phyloP scores from a whole-genome alignment of 768 basidiomycete genomes.

The Rhizopogon sp. region DNA sequence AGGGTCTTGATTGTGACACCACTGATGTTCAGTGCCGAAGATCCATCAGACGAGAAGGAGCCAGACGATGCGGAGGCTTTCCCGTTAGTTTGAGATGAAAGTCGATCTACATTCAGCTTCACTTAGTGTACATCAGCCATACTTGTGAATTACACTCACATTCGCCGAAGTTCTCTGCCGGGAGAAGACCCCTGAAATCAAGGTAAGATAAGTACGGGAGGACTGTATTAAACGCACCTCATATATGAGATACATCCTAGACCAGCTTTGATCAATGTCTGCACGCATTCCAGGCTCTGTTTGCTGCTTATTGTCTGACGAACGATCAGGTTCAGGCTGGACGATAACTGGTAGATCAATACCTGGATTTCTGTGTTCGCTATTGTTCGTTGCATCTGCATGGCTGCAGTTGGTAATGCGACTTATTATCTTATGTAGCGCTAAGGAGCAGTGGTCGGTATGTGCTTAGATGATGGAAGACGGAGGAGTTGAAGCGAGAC shows the following conservation, averaged over 20 bases:
- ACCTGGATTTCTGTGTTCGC: slow-evolving; percentile 22
- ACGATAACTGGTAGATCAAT: neutral
- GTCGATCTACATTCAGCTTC: slow-evolving; percentile 14
- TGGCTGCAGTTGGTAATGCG: neutral
- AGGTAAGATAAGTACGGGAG: slow-evolving; percentile 1
- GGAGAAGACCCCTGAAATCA: slow-evolving; percentile 58
- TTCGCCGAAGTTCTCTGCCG: slow-evolving; percentile 73
- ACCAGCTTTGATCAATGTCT: slow-evolving; percentile 68
- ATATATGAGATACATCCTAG: slow-evolving; percentile 75
- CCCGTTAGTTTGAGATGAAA: slow-evolving; percentile 26
- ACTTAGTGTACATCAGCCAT: neutral
- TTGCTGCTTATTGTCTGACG: slow-evolving; percentile 43
- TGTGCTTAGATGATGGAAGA: neutral
- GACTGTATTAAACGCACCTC: slow-evolving; percentile 35
- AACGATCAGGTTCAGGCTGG: slow-evolving; percentile 4
- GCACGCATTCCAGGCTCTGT: slow-evolving; percentile 66
- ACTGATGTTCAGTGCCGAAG: slow-evolving; percentile 40
- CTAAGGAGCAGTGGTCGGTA: neutral
- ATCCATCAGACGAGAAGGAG: slow-evolving; percentile 35
- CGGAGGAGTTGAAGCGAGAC: slow-evolving; percentile 3
- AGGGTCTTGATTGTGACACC: slow-evolving; percentile 72
- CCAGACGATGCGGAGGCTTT: slow-evolving; percentile 26
- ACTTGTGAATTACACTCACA: slow-evolving; percentile 32
- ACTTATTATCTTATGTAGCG: neutral
- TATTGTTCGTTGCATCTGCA: slow-evolving; percentile 21